phyloP scores from a whole-genome alignment of 2,329 filamentous ascomycete genomes.

The Pseudogymnoascus sp. region DNA sequence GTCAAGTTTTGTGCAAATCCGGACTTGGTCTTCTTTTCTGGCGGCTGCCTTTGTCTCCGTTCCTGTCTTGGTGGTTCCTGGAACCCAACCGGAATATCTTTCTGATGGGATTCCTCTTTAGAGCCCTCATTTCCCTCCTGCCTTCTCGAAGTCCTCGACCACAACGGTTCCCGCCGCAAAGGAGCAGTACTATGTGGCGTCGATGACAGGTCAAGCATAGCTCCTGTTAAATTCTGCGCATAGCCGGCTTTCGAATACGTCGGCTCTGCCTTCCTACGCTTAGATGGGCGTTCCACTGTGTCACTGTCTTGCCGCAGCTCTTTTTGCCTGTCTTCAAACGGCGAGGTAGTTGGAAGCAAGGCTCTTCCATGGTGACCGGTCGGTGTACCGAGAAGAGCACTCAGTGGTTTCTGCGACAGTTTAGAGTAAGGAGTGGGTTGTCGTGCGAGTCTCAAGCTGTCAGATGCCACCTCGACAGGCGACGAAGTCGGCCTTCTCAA shows the following conservation, averaged over 20 bases:
- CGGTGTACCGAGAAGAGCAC: conserved; percentile 56
- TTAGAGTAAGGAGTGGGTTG: conserved; percentile 33
- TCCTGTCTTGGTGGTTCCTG: conserved; percentile 23
- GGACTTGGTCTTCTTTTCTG: background rate
- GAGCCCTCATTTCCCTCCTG: background rate
- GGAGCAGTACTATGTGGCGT: background rate
- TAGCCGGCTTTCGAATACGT: conserved; percentile 31
- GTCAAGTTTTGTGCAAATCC: conserved; percentile 45
- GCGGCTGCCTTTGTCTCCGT: conserved; percentile 8
- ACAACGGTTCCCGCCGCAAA: background rate
- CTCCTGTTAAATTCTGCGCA: conserved; percentile 43
- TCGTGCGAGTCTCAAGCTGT: conserved; percentile 31
- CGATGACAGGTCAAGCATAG: conserved; percentile 37
- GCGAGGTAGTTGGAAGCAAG: conserved; percentile 48
- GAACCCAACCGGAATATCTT: conserved; percentile 27
- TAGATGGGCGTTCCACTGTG: conserved; percentile 20
- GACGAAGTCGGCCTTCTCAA: conserved; percentile 25
- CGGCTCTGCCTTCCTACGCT: conserved; percentile 19
- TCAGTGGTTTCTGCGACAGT: conserved; percentile 48
- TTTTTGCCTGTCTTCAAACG: conserved; percentile 51
- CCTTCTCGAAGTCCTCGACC: background rate
- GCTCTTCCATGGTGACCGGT: conserved; percentile 57
- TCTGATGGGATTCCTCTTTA: background rate
- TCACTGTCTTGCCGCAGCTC: conserved; percentile 18
- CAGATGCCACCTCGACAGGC: conserved; percentile 22